phyloP scores from a whole-genome alignment of 192 early-diverging fungal species.

The Linnemannia schmuckeri region DNA sequence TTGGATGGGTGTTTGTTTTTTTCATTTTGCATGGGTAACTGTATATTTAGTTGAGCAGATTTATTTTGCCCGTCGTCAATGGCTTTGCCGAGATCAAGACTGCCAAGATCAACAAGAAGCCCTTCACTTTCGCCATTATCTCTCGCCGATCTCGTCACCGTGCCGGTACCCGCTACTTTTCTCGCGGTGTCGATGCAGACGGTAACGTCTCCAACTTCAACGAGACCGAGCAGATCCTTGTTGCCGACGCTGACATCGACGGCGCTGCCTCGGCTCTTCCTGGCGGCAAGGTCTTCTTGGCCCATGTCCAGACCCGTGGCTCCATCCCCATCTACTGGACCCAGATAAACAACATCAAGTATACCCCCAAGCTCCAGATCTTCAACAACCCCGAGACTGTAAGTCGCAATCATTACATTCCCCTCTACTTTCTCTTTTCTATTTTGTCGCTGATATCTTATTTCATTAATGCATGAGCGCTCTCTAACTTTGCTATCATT shows the following conservation, averaged over 20 bases:
- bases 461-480: background rate
- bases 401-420: slow-evolving; percentile 17
- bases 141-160: slow-evolving; percentile 87
- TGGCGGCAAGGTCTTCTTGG: slow-evolving; percentile 65
- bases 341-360: slow-evolving; percentile 92
- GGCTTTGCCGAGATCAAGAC: slow-evolving; percentile 82
- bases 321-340: slow-evolving; percentile 96
- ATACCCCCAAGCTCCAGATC: slow-evolving; percentile 89
- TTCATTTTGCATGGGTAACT: background rate
- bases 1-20: background rate
- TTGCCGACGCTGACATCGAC: slow-evolving; percentile 65
- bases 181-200: slow-evolving; percentile 90
- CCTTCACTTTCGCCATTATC: slow-evolving; percentile 85
- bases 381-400: slow-evolving; percentile 77
- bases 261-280: slow-evolving; percentile 36
- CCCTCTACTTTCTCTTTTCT: background rate
- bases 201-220: slow-evolving; percentile 98
- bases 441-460: background rate
- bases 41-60: slow-evolving; percentile 71
- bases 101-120: slow-evolving; percentile 73
- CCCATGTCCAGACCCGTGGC: slow-evolving; percentile 95
- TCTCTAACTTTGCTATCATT: slow-evolving; percentile 25
- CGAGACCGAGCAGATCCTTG: slow-evolving; percentile 95
- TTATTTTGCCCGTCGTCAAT: slow-evolving; percentile 91
- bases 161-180: slow-evolving; percentile 92